Percentiles rank a stretch among this genome's conserved stretches.
Conservation (phyloP, 2,329 filamentous ascomycete species). For the Periconia digitata region DNA sequence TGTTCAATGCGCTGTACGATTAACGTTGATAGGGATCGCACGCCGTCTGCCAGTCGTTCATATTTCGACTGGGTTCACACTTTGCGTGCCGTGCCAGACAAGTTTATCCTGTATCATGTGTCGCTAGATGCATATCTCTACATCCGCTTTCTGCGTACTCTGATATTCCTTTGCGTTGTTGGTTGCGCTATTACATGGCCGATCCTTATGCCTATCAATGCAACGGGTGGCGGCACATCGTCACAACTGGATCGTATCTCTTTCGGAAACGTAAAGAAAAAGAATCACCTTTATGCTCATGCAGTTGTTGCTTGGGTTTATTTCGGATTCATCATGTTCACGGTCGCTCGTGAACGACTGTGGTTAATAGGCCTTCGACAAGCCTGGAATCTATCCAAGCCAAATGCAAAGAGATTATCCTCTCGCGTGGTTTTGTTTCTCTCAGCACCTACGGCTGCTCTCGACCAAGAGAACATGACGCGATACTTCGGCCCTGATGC, state of each 20-base stretch:
- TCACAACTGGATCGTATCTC: conserved; percentile 74
- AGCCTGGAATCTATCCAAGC: conserved; percentile 83
- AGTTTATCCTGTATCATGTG: conserved; percentile 83
- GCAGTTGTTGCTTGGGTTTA: conserved; percentile 79
- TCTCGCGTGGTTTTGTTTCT: conserved; percentile 89
- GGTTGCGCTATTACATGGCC: conserved; percentile 87
- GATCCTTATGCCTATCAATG: conserved; percentile 84
- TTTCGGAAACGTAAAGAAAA: conserved; percentile 72
- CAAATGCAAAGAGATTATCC: conserved; percentile 82
- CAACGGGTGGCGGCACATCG: conserved; percentile 70
- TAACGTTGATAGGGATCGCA: conserved; percentile 36
- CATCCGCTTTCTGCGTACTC: conserved; percentile 81
- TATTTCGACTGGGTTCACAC: conserved; percentile 48
- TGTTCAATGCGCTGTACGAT: too few relatives aligned
- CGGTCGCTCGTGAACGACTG: conserved; percentile 83
- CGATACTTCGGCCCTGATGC: conserved; percentile 80
- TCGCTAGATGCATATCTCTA: conserved; percentile 92
- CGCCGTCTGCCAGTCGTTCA: conserved; percentile 39
- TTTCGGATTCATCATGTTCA: conserved; percentile 83
- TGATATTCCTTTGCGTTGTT: conserved; percentile 76
- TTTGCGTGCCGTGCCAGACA: conserved; percentile 64
- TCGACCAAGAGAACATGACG: conserved; percentile 74
- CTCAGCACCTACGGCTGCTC: conserved; percentile 76
- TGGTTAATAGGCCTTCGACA: conserved; percentile 93
- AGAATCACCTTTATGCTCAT: conserved; percentile 73